These are phyloP conservation scores for Pyrenochaeta sp. DNA, from an alignment of 2,329 filamentous ascomycete species.

Conservation along the genomic window DNA sequence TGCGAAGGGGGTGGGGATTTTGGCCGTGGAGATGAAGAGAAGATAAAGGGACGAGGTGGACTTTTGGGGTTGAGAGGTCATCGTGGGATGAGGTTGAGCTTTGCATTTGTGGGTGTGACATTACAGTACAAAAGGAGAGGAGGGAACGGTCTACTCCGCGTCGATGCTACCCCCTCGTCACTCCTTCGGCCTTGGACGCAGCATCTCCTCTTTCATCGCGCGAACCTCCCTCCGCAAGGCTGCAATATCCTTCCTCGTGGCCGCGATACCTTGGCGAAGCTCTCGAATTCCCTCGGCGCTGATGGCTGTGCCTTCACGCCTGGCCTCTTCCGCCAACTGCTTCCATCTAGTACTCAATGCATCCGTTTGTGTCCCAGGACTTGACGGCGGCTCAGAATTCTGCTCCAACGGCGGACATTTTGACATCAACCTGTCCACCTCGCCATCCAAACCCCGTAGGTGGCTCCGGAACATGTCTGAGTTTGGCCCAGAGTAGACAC, in stretches of 20 bases:
- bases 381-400: too few relatives aligned
- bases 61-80: too few relatives aligned
- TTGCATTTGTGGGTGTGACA: too few relatives aligned
- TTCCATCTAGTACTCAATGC: too few relatives aligned
- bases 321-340: too few relatives aligned
- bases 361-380: too few relatives aligned
- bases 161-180: not conserved
- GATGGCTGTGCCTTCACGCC: not conserved
- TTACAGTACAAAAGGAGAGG: too few relatives aligned
- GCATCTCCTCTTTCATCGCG: constrained; percentile 20
- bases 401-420: too few relatives aligned
- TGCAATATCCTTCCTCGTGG: constrained; percentile 20
- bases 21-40: constrained; percentile 10
- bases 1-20: constrained; percentile 8
- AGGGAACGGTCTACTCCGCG: too few relatives aligned
- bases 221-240: constrained; percentile 25
- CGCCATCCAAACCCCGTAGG: not conserved
- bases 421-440: not conserved
- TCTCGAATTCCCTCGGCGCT: constrained; percentile 1
- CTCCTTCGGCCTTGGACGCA: constrained; percentile 10
- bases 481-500: not conserved
- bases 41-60: constrained; percentile 1
- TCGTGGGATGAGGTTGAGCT: too few relatives aligned
- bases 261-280: constrained; percentile 16
- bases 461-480: not conserved